Conservation (phyloP, 208 protist species). For the Porcisia deanei region DNA sequence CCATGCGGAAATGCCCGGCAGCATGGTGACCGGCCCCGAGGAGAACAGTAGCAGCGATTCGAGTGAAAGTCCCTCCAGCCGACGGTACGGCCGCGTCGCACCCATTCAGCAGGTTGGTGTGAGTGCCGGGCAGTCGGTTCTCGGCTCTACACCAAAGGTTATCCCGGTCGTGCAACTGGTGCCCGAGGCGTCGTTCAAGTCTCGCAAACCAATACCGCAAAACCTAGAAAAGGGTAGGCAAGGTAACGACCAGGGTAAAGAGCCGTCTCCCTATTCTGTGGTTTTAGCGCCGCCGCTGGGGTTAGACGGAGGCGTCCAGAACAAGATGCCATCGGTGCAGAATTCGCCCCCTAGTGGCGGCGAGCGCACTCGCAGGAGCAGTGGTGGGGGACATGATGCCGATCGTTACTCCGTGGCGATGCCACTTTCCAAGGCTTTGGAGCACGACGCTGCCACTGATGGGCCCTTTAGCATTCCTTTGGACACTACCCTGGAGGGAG, state of each 20-base stretch:
- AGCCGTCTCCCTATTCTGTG: background rate
- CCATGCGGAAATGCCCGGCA: background rate
- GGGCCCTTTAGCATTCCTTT: background rate
- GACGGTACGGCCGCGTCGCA: background rate
- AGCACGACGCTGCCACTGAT: background rate
- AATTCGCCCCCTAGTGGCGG: background rate
- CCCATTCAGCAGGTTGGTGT: background rate
- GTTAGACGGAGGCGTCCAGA: background rate
- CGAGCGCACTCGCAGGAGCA: background rate
- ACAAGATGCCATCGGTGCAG: background rate
- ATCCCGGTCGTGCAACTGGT: slow-evolving; percentile 33
- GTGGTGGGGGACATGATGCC: background rate
- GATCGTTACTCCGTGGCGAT: background rate
- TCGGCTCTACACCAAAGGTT: slow-evolving; percentile 2
- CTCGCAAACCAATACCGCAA: background rate
- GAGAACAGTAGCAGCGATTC: background rate
- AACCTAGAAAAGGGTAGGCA: background rate
- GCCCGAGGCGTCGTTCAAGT: slow-evolving; percentile 4
- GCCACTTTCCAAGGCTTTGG: background rate
- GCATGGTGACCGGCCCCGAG: background rate
- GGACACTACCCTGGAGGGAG: background rate
- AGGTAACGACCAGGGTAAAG: background rate
- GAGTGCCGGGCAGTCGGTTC: background rate
- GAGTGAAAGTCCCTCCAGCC: background rate
- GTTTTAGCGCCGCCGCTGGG: background rate